Evolutionary conservation across 306 rosid species (phyloP).

Genomic region (Vachellia collinsii): DNA sequence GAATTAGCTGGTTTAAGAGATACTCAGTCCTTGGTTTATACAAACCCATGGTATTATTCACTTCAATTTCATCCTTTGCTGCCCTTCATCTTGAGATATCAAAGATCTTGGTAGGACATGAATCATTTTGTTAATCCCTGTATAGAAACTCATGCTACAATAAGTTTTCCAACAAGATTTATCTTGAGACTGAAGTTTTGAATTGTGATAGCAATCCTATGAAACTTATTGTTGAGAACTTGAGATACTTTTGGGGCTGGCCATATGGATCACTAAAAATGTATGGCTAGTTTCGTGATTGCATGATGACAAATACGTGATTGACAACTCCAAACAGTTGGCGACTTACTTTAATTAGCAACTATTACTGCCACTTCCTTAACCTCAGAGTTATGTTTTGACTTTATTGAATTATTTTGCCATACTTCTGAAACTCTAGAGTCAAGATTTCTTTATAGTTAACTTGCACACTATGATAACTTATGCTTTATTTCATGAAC

Average conservation of each 20-base stretch:
- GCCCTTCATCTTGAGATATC: conserved; percentile 1
- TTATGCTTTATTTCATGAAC: conserved; percentile 7
- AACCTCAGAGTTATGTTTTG: conserved; percentile 16
- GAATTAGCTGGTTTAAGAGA: neutral
- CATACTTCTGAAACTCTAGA: neutral
- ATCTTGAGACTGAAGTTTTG: conserved; percentile 2
- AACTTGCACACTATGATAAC: conserved; percentile 2
- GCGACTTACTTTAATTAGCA: conserved; percentile 4
- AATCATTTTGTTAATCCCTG: neutral
- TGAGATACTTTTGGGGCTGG: conserved; percentile 22
- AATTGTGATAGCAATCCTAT: neutral
- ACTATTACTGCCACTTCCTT: neutral
- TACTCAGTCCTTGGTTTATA: too few relatives aligned
- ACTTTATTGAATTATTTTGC: conserved; percentile 20
- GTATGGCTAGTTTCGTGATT: neutral
- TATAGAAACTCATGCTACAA: neutral
- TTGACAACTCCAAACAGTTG: neutral
- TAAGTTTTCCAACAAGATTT: conserved; percentile 13
- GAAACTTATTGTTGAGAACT: neutral
- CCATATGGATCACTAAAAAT: conserved; percentile 5
- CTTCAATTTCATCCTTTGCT: neutral
- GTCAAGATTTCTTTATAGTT: conserved; percentile 2
- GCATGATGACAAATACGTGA: neutral
- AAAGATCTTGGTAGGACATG: conserved; percentile 6
- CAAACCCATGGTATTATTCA: neutral